A percentile compares a stretch with the other conserved stretches of the same genome.
phyloP scores from a whole-genome alignment of 2,329 filamentous ascomycete genomes.

The Fusarium sp. region DNA sequence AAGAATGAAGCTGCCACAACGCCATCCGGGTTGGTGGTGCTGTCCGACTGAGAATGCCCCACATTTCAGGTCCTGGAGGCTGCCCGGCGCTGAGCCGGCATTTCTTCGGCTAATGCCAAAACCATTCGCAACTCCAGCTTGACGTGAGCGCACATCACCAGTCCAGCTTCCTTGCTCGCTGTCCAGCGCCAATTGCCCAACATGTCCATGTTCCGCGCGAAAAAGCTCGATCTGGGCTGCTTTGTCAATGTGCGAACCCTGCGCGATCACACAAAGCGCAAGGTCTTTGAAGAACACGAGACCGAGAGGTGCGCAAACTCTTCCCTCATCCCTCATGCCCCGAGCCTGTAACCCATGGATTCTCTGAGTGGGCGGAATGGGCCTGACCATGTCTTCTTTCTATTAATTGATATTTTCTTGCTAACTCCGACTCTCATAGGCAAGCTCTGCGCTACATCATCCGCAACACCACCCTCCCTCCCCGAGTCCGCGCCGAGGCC shows the following conservation, averaged over 20 bases:
- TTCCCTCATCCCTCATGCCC: conserved; percentile 6
- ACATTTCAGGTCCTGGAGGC: neutral
- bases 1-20: too few species aligned
- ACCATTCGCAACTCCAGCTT: conserved; percentile 25
- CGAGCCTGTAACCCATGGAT: neutral
- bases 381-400: neutral
- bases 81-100: neutral
- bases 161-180: conserved; percentile 36
- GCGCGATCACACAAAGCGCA: conserved; percentile 96
- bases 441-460: conserved; percentile 95
- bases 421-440: conserved; percentile 62
- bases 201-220: conserved; percentile 90
- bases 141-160: conserved; percentile 23
- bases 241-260: conserved; percentile 90
- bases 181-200: conserved; percentile 52
- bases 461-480: conserved; percentile 89
- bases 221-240: conserved; percentile 90
- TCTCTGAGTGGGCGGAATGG: neutral
- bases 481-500: conserved; percentile 88
- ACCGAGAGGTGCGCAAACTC: conserved; percentile 80
- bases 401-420: neutral
- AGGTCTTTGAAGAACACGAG: conserved; percentile 89
- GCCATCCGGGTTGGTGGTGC: too few species aligned
- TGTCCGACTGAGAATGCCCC: neutral
- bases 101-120: conserved; percentile 31